A percentile compares a stretch with the other conserved stretches of the same genome.
Conservation (phyloP, 23 red algal species). For the Gracilaria domingensis region DNA sequence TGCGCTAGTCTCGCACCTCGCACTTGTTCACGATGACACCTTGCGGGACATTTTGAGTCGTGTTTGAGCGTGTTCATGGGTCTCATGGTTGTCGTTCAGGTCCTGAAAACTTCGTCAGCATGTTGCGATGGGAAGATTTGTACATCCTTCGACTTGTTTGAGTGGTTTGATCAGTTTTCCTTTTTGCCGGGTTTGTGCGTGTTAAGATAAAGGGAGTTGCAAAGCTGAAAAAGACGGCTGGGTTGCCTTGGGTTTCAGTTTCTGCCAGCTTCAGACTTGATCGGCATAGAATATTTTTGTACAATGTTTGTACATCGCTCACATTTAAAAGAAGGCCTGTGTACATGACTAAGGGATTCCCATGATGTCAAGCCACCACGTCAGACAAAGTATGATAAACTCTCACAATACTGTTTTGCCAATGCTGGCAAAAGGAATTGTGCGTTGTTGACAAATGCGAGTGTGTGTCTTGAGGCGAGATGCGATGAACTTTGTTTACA, state of each 20-base stretch:
- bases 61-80: not conserved
- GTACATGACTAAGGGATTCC: too few species aligned
- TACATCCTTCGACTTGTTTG: not conserved
- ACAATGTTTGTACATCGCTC: too few species aligned
- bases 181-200: not conserved
- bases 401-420: too few species aligned
- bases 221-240: not conserved
- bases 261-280: too few species aligned
- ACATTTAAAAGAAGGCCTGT: too few species aligned
- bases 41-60: slow-evolving; percentile 11
- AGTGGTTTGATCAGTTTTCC: not conserved
- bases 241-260: not conserved
- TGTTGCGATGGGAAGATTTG: not conserved
- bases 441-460: not conserved
- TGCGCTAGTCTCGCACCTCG: slow-evolving; percentile 16
- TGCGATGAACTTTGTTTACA: not conserved
- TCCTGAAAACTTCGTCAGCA: not conserved
- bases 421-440: not conserved
- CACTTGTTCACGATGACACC: slow-evolving; percentile 24
- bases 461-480: not conserved
- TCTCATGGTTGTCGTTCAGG: not conserved
- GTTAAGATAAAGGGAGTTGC: not conserved
- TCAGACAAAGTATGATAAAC: too few species aligned
- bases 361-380: too few species aligned
- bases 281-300: too few species aligned